Evolutionary conservation across 495 filamentous ascomycete species (phyloP).

Genomic region (Aspergillus cristatus): DNA sequence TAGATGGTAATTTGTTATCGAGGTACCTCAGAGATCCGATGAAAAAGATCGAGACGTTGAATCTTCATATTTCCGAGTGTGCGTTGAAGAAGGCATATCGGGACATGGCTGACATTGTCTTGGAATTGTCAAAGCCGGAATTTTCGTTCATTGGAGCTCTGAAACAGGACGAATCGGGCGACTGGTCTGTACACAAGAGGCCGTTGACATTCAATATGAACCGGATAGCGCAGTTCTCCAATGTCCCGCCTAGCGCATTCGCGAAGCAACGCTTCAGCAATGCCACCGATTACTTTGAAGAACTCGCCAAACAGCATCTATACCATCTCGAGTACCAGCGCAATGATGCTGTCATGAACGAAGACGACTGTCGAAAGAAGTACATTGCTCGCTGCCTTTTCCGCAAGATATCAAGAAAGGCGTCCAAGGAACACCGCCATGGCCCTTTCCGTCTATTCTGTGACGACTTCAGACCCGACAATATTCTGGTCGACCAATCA

Average conservation of each 20-base stretch:
- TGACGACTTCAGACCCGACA: slow-evolving; percentile 12
- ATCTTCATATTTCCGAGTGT: slow-evolving; percentile 15
- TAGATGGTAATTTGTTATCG: slow-evolving; percentile 19
- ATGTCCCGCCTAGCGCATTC: slow-evolving; percentile 12
- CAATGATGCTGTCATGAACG: slow-evolving; percentile 27
- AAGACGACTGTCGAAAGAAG: slow-evolving; percentile 33
- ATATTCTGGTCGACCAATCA: slow-evolving; percentile 14
- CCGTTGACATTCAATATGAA: slow-evolving; percentile 28
- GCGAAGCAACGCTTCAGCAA: slow-evolving; percentile 12
- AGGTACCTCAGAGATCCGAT: slow-evolving; percentile 13
- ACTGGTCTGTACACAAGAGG: slow-evolving; percentile 9
- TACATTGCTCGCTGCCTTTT: slow-evolving; percentile 38
- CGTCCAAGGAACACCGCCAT: slow-evolving; percentile 10
- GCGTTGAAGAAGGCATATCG: slow-evolving; percentile 22
- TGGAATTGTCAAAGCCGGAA: slow-evolving; percentile 27
- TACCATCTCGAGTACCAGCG: slow-evolving; percentile 33
- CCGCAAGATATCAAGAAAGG: slow-evolving; percentile 19
- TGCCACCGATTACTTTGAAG: slow-evolving; percentile 34
- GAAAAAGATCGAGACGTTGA: slow-evolving; percentile 10
- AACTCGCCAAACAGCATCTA: slow-evolving; percentile 35
- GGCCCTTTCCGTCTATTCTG: slow-evolving; percentile 16
- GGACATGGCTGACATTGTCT: slow-evolving; percentile 23
- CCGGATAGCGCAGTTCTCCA: slow-evolving; percentile 15
- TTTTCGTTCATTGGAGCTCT: slow-evolving; percentile 32
- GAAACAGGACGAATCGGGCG: slow-evolving; percentile 6